Percentiles rank a stretch among this genome's conserved stretches.
These are phyloP conservation scores for Iberis amara DNA, from an alignment of 441 rosid genomes.

Conservation along the genomic window DNA sequence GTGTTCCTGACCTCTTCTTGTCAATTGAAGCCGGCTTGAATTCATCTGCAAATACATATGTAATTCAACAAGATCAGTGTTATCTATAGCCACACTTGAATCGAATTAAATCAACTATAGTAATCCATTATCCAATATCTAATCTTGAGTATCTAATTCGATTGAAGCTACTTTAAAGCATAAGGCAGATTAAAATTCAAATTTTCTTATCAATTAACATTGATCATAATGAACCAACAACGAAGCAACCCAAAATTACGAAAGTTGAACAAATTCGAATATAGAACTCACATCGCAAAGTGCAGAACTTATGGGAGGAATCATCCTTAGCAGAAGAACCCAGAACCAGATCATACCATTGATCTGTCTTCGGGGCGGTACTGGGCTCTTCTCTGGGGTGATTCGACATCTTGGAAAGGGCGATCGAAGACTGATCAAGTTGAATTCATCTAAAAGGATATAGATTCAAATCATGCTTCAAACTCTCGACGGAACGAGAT, in stretches of 20 bases:
- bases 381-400: slow-evolving; percentile 58
- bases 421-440: slow-evolving; percentile 18
- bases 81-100: too few relatives aligned
- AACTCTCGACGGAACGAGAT: slow-evolving; percentile 8
- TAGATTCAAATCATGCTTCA: not conserved
- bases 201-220: too few relatives aligned
- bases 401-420: slow-evolving; percentile 41
- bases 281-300: slow-evolving; percentile 52
- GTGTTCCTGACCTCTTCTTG: slow-evolving; percentile 52
- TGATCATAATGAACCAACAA: not conserved
- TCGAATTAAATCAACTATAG: too few relatives aligned
- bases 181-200: too few relatives aligned
- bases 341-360: slow-evolving; percentile 68
- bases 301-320: slow-evolving; percentile 59
- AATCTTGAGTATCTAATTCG: too few relatives aligned
- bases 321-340: slow-evolving; percentile 69
- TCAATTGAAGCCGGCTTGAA: slow-evolving; percentile 91
- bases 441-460: slow-evolving; percentile 11
- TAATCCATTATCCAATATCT: too few relatives aligned
- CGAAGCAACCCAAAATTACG: not conserved
- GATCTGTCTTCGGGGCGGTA: slow-evolving; percentile 68
- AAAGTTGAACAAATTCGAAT: slow-evolving; percentile 7
- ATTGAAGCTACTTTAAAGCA: too few relatives aligned
- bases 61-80: too few relatives aligned
- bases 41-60: slow-evolving; percentile 45